Conservation (phyloP, 2,329 filamentous ascomycete species). For the Fusarium longipes region DNA sequence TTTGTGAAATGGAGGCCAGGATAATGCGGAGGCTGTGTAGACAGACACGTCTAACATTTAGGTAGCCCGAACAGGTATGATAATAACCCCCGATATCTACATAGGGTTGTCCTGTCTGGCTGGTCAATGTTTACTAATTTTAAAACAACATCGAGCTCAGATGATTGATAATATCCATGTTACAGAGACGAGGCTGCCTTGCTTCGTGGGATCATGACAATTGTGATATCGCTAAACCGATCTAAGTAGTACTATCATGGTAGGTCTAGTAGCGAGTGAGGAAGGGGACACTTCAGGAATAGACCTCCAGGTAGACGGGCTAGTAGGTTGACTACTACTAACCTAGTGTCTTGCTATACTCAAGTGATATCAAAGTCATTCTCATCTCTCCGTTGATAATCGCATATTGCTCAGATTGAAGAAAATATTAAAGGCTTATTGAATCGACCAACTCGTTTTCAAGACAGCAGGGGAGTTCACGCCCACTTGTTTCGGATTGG, state of each 20-base stretch:
- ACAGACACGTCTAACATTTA: constrained; percentile 39
- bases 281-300: neutral
- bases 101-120: neutral
- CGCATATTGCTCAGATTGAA: neutral
- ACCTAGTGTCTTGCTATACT: too few species aligned
- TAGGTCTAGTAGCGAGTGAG: neutral
- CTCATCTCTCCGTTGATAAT: neutral
- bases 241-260: neutral
- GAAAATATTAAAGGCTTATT: neutral
- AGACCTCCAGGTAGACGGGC: too few species aligned
- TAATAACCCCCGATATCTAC: neutral
- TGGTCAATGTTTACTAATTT: constrained; percentile 41
- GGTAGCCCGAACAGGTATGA: neutral
- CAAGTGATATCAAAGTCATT: too few species aligned
- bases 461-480: constrained; percentile 10
- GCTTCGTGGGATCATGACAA: constrained; percentile 8
- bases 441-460: neutral
- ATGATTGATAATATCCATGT: constrained; percentile 21
- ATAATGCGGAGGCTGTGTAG: constrained; percentile 42
- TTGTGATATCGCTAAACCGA: constrained; percentile 27
- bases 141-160: constrained; percentile 24
- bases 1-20: constrained; percentile 13
- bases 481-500: constrained; percentile 27
- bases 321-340: too few species aligned
- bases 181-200: constrained; percentile 18